A percentile compares a stretch with the other conserved stretches of the same genome.
These are phyloP conservation scores for Pseudogymnoascus sp. DNA, from an alignment of 2,329 filamentous ascomycete species.

Conservation along the genomic window DNA sequence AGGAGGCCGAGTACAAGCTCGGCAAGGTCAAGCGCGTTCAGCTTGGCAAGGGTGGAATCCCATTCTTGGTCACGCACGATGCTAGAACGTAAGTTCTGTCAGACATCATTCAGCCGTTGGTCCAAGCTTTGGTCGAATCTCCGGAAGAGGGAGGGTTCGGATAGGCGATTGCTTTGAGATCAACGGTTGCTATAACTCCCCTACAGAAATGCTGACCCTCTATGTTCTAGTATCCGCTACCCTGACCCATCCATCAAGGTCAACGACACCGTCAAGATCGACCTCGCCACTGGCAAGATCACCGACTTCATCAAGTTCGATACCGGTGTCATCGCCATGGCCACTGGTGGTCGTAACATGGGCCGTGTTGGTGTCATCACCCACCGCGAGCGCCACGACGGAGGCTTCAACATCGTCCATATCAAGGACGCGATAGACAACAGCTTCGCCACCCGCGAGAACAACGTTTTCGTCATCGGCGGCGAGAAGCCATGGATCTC, in stretches of 20 bases:
- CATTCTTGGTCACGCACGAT: constrained; percentile 99
- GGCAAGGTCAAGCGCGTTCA: constrained; percentile 99
- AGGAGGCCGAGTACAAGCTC: constrained; percentile 99
- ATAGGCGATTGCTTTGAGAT: constrained; percentile 19
- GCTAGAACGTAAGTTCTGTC: constrained; percentile 99
- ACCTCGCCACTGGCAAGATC: constrained; percentile 95
- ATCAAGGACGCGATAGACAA: constrained; percentile 99
- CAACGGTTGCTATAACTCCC: constrained; percentile 27
- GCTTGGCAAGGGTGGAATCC: constrained; percentile 98
- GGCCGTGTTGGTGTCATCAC: constrained; percentile 99
- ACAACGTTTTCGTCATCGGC: constrained; percentile 99
- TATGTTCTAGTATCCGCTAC: constrained; percentile 85
- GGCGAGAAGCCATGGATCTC: constrained; percentile 99
- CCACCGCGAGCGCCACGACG: constrained; percentile 99
- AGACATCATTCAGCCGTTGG: constrained; percentile 99
- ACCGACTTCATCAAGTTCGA: constrained; percentile 97
- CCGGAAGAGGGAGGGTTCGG: constrained; percentile 6
- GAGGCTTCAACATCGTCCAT: constrained; percentile 99
- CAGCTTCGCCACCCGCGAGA: constrained; percentile 98
- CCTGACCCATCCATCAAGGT: constrained; percentile 97
- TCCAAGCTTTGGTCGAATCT: constrained; percentile 85
- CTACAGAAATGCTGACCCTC: constrained; percentile 26
- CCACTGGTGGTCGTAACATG: constrained; percentile 99
- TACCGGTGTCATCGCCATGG: constrained; percentile 96
- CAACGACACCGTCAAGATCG: constrained; percentile 99